Base-by-base conservation (phyloP, 2,329 filamentous ascomycete species). In the Aaosphaeria pasadenensis region DNA sequence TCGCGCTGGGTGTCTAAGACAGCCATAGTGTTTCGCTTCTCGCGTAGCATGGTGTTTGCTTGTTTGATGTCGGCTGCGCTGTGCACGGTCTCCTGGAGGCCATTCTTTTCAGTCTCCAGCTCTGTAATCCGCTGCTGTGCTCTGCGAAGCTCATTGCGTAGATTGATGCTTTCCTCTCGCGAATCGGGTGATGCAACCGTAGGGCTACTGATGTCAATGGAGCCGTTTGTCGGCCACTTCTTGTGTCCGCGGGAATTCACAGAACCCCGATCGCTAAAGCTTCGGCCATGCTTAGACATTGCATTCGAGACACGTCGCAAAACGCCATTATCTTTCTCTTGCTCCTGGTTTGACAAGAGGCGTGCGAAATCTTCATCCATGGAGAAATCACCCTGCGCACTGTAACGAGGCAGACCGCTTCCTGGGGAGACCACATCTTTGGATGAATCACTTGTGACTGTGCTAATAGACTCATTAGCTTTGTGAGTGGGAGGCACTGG, bases 321-420 rank as follows among this genome's bases (percentile, higher is more conserved):
- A 51, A 96, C 88, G 43, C 56, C 67, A 46, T 51, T 49, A 11
- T 67, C 64, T 52, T 60, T 71, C 11, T 71, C 54, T 56, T 80
- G 64, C 55, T 91, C 88, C 51, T 92, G 89, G 28, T 85, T 85
- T 38, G 85, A 87, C 50, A 96, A 77, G 49, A 96, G 92, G 48
- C 91, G 86, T 46, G 89, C 88, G 83, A 96, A 90, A 65, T 97
- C 94, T 69, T 96, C 91, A 56, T 97, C 92, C 86, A 96, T 85
- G 50, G 88, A 94, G 63, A 96, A 94, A 56, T 95, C 91, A 46
- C 86, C 89, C 45, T 89, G 89, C 39, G 82, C 80, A 69, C 87
- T 95, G 52, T 82, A 74, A 35, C 74, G 73, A 9, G 75, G 76
- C 43, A 73, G 51, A n/a, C 52, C 57, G 30, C 56, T 55, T 11